phyloP scores from a whole-genome alignment of 495 filamentous ascomycete genomes.

The Neurospora cerealis region DNA sequence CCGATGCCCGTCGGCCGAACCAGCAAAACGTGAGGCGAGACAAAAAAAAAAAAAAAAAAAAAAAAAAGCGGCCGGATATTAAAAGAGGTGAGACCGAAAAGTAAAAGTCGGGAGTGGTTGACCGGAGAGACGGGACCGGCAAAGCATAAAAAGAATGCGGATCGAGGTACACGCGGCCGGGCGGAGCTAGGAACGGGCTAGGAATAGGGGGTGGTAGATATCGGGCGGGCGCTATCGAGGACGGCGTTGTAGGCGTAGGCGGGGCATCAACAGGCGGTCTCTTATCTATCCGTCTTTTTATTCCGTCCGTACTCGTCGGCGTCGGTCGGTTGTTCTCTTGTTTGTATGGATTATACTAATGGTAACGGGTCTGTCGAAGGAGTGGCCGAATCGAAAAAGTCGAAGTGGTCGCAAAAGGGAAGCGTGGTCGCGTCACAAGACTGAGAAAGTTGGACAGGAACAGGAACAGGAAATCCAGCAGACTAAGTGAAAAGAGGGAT shows the following conservation, averaged over 20 bases:
- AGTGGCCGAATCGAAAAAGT: background rate
- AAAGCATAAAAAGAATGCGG: background rate
- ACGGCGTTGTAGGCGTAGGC: background rate
- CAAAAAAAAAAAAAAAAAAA: background rate
- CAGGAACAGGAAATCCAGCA: background rate
- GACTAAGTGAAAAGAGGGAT: background rate
- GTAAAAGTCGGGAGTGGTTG: background rate
- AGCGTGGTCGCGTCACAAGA: background rate
- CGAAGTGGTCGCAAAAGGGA: background rate
- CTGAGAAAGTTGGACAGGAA: background rate
- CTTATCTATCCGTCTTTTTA: background rate
- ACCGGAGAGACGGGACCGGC: background rate
- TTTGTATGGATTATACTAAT: background rate
- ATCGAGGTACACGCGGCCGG: background rate
- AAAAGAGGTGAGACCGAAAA: background rate
- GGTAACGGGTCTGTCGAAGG: background rate
- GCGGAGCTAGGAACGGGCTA: background rate
- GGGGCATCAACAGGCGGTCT: background rate
- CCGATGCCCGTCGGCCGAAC: background rate
- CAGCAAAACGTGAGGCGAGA: background rate
- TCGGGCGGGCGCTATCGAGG: background rate
- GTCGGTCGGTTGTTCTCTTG: background rate
- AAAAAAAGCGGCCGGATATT: background rate
- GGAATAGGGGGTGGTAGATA: background rate
- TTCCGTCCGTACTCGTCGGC: background rate